Base-by-base conservation (phyloP, 1,284 basidiomycete genomes). In the Irpex sp. region DNA sequence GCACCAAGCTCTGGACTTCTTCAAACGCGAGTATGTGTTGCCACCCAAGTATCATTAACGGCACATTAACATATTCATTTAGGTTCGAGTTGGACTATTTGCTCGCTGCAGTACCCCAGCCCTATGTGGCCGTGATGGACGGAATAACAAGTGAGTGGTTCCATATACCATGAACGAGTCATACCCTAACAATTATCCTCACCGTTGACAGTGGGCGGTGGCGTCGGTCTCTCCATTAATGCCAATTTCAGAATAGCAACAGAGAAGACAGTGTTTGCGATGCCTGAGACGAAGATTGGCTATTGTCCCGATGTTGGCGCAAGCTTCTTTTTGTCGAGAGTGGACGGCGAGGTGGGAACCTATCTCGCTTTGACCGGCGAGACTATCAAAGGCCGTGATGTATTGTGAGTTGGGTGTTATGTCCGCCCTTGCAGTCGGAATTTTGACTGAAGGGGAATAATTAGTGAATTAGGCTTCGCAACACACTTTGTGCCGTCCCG, bases 241-340 rank as follows among this genome's bases (percentile, higher is more conserved):
- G 96, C 95, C 3, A 86, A 89, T 0, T 95, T 99, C 78, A 85
- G 97, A 65, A 85, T 99, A 63, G 96, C 96, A 3, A 98, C 97
- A 3, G 95, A 98, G 75, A 92, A 92, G 53, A 98, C 97, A 0
- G 66, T 84, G 0, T 93, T 96, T 73, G 92, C 95, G n/a, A 99
- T 99, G 97, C 97, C 97, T 39, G 95, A 98, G 78, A 93, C 93
- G 21, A 94, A 93, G 73, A 96, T 97, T 67, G 95, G 93, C 49
- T 92, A 90, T 70, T 89, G 82, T 69, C 95, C 94, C 35, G 94
- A 97, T 76, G 97, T 99, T 57, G 97, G 97, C 43, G 92, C 92
- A 50, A 95, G 87, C 68, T 92, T 90, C 78, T 95, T 95, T 78
- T 81, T 99, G 60, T 89, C 95, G 33, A 86, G 90, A 68, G 78